Conservation (phyloP, 345 rosid species). For the Linum trigynum region DNA sequence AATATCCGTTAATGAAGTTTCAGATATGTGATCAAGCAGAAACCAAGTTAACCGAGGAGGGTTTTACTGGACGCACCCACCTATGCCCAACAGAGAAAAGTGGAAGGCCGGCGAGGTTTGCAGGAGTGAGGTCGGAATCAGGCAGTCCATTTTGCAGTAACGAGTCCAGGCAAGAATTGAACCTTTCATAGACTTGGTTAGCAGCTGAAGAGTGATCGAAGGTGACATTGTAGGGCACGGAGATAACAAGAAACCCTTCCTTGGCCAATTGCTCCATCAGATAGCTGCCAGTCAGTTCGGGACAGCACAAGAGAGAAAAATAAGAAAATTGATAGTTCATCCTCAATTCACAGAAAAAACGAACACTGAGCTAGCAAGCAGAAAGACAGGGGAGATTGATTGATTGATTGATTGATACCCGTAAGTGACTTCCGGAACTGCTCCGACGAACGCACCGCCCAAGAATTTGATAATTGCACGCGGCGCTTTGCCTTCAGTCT, state of each 20-base stretch:
- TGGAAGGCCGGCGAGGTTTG: conserved; percentile 54
- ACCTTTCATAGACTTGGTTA: conserved; percentile 60
- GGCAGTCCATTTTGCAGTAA: conserved; percentile 57
- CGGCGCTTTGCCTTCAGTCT: conserved; percentile 34
- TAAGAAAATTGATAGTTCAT: not conserved
- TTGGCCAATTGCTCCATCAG: conserved; percentile 73
- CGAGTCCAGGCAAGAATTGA: conserved; percentile 55
- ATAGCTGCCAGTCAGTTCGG: conserved; percentile 31
- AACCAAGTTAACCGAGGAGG: not conserved
- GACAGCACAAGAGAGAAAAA: not conserved
- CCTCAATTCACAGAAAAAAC: not conserved
- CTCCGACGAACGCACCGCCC: conserved; percentile 88
- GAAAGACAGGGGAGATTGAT: not conserved
- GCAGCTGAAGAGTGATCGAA: conserved; percentile 82
- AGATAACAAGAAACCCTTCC: conserved; percentile 69
- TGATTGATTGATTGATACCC: conserved; percentile 26
- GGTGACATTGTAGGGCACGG: conserved; percentile 84
- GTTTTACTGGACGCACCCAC: conserved; percentile 16
- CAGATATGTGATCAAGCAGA: not conserved
- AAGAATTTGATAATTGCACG: conserved; percentile 72
- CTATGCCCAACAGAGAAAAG: conserved; percentile 86
- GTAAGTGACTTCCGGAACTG: conserved; percentile 86
- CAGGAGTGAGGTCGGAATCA: conserved; percentile 37
- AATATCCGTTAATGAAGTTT: not conserved
- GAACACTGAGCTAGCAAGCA: not conserved